Evolutionary conservation across 2,329 filamentous ascomycete species (phyloP).

Genomic region (Chaetomium olivaceum): DNA sequence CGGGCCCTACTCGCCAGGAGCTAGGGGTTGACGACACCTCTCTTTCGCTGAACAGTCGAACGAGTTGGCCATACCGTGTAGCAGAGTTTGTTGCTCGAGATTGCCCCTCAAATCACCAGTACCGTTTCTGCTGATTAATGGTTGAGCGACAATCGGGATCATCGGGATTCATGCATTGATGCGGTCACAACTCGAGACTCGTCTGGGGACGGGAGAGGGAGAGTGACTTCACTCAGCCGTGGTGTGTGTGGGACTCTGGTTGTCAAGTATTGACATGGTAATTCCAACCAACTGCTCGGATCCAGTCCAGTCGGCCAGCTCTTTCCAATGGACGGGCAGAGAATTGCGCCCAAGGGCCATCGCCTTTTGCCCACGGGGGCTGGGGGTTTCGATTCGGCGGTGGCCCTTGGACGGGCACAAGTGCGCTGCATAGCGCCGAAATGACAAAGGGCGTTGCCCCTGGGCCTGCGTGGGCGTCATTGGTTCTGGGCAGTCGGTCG

Average conservation of each 20-base stretch:
- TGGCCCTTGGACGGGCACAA: slow-evolving; percentile 1
- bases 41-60: no score
- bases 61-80: neutral
- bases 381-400: neutral
- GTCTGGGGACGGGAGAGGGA: no score
- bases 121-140: neutral
- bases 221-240: neutral
- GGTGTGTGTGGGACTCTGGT: neutral
- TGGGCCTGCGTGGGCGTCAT: neutral
- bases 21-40: no score
- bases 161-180: neutral
- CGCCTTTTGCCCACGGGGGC: neutral
- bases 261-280: neutral
- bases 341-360: neutral
- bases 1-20: no score
- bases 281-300: neutral
- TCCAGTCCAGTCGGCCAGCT: neutral
- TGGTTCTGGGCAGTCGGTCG: neutral
- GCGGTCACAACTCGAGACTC: neutral
- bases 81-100: neutral
- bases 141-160: neutral
- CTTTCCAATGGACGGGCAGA: neutral
- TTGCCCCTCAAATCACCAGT: neutral
- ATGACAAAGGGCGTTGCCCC: neutral
- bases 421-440: slow-evolving; percentile 8